Percentiles rank a stretch among this genome's conserved stretches.
These are phyloP conservation scores for Podochytrium sp. DNA, from an alignment of 192 early-diverging fungal species.

Conservation along the genomic window DNA sequence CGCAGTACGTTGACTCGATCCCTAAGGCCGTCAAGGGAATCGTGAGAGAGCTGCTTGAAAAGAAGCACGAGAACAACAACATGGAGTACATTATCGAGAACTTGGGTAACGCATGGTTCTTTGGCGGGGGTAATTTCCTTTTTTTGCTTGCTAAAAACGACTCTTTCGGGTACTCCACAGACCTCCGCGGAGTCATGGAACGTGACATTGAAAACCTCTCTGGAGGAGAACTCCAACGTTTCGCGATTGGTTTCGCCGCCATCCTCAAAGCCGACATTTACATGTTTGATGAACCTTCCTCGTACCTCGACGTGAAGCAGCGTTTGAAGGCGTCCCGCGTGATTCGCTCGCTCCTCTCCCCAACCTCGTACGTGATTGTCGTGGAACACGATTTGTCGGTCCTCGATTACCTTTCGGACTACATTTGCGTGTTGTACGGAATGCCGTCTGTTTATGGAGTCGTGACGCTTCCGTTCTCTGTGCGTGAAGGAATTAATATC, in stretches of 20 bases:
- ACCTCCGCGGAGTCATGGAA: slow-evolving; percentile 79
- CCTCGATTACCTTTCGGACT: slow-evolving; percentile 97
- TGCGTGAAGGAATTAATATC: slow-evolving; percentile 98
- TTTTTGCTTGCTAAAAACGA: neutral
- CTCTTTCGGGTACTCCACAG: slow-evolving; percentile 41
- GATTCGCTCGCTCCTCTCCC: slow-evolving; percentile 79
- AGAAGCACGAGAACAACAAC: slow-evolving; percentile 77
- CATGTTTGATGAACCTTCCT: slow-evolving; percentile 99
- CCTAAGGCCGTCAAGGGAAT: slow-evolving; percentile 78
- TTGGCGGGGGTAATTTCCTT: neutral
- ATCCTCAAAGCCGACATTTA: slow-evolving; percentile 91
- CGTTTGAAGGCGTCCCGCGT: slow-evolving; percentile 94
- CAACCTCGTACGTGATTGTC: slow-evolving; percentile 85
- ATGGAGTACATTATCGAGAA: slow-evolving; percentile 71
- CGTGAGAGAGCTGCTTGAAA: slow-evolving; percentile 73
- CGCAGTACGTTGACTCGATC: slow-evolving; percentile 93
- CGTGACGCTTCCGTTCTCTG: slow-evolving; percentile 94
- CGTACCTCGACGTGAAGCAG: slow-evolving; percentile 98
- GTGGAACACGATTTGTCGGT: slow-evolving; percentile 99
- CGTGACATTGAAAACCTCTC: slow-evolving; percentile 53
- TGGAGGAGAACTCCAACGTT: slow-evolving; percentile 80
- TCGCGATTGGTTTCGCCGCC: slow-evolving; percentile 86
- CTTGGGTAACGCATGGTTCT: slow-evolving; percentile 69
- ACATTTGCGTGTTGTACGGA: slow-evolving; percentile 98
- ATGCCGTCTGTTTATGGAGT: slow-evolving; percentile 95